Evolutionary conservation across 2,329 filamentous ascomycete genomes (phyloP).

Genomic region (Sarocladiaceae sp.): DNA sequence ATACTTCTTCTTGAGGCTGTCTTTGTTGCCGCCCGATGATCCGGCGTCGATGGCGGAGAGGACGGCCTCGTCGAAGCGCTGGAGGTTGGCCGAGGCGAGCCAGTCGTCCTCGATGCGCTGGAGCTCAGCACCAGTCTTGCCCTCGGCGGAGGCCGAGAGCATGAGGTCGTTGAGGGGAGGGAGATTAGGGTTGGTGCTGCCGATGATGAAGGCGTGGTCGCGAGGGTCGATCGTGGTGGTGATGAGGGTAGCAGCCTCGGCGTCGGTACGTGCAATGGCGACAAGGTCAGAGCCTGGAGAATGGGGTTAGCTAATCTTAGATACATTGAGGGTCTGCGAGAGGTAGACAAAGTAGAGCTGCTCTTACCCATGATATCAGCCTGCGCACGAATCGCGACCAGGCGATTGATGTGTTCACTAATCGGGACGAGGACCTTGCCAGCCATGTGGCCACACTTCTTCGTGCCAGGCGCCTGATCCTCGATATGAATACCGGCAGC

Average conservation of each 20-base stretch:
- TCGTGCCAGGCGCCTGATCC: constrained; percentile 95
- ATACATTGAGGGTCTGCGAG: neutral
- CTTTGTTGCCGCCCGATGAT: constrained; percentile 60
- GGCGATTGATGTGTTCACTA: constrained; percentile 94
- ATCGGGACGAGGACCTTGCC: constrained; percentile 97
- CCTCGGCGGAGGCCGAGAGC: constrained; percentile 72
- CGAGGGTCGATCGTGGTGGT: constrained; percentile 93
- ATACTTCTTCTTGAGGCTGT: constrained; percentile 61
- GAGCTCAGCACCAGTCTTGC: constrained; percentile 73
- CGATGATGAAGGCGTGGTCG: constrained; percentile 90
- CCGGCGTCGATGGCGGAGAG: constrained; percentile 70
- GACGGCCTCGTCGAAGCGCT: constrained; percentile 88
- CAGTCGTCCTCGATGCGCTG: constrained; percentile 91
- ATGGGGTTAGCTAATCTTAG: no score
- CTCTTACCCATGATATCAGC: constrained; percentile 89
- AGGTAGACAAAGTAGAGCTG: constrained; percentile 2
- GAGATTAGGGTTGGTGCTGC: constrained; percentile 77
- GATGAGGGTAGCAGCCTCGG: constrained; percentile 95
- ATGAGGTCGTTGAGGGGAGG: constrained; percentile 87
- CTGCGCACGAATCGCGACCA: constrained; percentile 94
- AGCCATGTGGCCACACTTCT: constrained; percentile 99
- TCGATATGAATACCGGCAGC: constrained; percentile 98
- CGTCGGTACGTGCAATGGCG: constrained; percentile 89
- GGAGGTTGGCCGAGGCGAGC: constrained; percentile 70
- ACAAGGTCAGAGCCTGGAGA: constrained; percentile 71